Percentiles rank a stretch among this genome's conserved stretches.
These are phyloP conservation scores for Moringa oleifera DNA, from an alignment of 345 rosid genomes.

Conservation along the genomic window DNA sequence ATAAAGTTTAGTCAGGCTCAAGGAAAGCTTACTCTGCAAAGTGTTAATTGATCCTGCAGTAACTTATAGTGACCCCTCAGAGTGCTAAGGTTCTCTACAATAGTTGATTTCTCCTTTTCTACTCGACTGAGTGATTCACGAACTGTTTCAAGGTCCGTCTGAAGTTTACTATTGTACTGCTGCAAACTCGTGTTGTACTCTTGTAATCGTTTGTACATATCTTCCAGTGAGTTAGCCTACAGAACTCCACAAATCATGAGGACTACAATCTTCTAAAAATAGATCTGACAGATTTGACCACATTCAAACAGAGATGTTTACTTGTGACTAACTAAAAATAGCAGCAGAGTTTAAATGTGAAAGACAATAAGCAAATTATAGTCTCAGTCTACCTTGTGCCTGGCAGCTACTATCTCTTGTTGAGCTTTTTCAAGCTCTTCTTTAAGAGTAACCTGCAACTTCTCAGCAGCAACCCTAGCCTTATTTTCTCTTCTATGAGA, in stretches of 20 bases:
- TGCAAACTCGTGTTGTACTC: slow-evolving; percentile 83
- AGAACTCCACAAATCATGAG: slow-evolving; percentile 4
- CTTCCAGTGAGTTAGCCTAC: slow-evolving; percentile 63
- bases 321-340: background rate
- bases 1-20: background rate
- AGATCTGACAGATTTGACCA: no score
- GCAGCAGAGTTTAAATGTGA: background rate
- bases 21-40: slow-evolving; percentile 51
- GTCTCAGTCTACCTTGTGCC: slow-evolving; percentile 48
- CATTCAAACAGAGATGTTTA: no score
- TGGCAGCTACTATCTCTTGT: slow-evolving; percentile 59
- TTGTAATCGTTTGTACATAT: slow-evolving; percentile 67
- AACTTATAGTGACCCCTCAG: slow-evolving; percentile 79
- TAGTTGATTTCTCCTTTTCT: slow-evolving; percentile 72
- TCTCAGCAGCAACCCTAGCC: slow-evolving; percentile 60
- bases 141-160: slow-evolving; percentile 48
- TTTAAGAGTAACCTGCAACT: slow-evolving; percentile 45
- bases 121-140: slow-evolving; percentile 58
- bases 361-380: background rate
- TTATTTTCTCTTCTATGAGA: slow-evolving; percentile 55
- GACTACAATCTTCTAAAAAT: background rate
- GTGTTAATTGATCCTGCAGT: slow-evolving; percentile 69
- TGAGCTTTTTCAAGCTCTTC: slow-evolving; percentile 64
- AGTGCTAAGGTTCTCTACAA: slow-evolving; percentile 75
- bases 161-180: slow-evolving; percentile 75